These are phyloP conservation scores for Skeletonema grethae DNA, from an alignment of 108 stramenopile genomes.

Conservation along the genomic window DNA sequence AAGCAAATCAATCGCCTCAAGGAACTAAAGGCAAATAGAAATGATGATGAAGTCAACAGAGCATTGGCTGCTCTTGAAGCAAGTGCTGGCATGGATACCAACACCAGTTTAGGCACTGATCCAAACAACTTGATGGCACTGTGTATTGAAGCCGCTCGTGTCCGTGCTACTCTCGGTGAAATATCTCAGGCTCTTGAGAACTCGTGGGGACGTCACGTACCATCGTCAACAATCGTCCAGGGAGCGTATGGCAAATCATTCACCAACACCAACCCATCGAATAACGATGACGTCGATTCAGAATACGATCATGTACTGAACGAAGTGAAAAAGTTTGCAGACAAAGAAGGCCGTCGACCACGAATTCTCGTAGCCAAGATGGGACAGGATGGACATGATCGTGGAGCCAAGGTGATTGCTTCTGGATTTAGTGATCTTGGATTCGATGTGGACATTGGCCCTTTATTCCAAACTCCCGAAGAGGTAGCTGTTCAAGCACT, in stretches of 20 bases:
- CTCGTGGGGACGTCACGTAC: slow-evolving; percentile 94
- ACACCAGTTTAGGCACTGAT: slow-evolving; percentile 80
- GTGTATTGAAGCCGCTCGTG: slow-evolving; percentile 91
- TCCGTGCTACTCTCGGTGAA: slow-evolving; percentile 94
- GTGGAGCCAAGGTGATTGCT: slow-evolving; percentile 98
- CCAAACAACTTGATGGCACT: slow-evolving; percentile 90
- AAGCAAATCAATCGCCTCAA: slow-evolving; percentile 82
- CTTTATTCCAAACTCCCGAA: slow-evolving; percentile 96
- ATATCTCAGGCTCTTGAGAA: slow-evolving; percentile 94
- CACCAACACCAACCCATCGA: slow-evolving; percentile 24
- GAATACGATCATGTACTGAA: slow-evolving; percentile 83
- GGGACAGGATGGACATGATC: slow-evolving; percentile 99
- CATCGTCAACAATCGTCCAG: slow-evolving; percentile 88
- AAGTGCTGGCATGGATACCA: slow-evolving; percentile 65
- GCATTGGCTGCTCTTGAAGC: slow-evolving; percentile 73
- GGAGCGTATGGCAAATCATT: slow-evolving; percentile 92
- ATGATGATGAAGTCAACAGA: slow-evolving; percentile 67
- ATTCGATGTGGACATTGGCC: slow-evolving; percentile 98
- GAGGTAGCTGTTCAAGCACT: slow-evolving; percentile 95
- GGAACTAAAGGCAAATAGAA: slow-evolving; percentile 71
- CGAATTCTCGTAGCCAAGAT: slow-evolving; percentile 98
- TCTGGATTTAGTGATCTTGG: slow-evolving; percentile 96
- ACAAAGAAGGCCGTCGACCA: slow-evolving; percentile 92
- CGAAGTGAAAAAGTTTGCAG: slow-evolving; percentile 88
- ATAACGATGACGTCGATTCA: slow-evolving; percentile 35